phyloP scores from a whole-genome alignment of 2,329 filamentous ascomycete genomes.

The Hawksworthiomyces lignivorus region DNA sequence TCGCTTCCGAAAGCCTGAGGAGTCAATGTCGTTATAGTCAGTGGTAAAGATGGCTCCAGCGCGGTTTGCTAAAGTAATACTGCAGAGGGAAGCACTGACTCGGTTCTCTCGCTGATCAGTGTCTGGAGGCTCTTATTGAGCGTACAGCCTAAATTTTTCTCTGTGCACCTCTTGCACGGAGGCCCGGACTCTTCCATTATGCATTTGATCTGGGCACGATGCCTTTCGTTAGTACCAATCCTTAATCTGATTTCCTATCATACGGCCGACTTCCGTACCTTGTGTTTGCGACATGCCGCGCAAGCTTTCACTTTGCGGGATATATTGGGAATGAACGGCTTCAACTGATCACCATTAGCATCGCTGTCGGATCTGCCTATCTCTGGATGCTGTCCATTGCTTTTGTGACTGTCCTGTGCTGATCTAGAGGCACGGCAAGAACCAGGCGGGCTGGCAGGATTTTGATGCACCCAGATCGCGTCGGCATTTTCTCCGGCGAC shows the following conservation, averaged over 20 bases:
- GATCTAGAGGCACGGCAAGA: too few species aligned
- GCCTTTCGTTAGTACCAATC: background rate
- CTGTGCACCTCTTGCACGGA: slow-evolving; percentile 29
- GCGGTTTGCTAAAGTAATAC: too few species aligned
- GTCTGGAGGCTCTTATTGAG: slow-evolving; percentile 34
- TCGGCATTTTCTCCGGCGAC: too few species aligned
- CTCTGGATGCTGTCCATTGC: too few species aligned
- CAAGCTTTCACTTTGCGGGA: slow-evolving; percentile 34
- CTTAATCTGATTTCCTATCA: background rate
- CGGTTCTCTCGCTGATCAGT: slow-evolving; percentile 32
- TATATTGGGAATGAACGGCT: slow-evolving; percentile 16
- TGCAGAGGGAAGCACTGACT: too few species aligned
- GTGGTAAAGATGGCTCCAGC: too few species aligned
- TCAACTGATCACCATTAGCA: too few species aligned
- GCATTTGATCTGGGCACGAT: slow-evolving; percentile 29
- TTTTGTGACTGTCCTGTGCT: too few species aligned
- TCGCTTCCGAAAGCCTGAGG: slow-evolving; percentile 1
- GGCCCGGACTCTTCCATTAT: slow-evolving; percentile 33
- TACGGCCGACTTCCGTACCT: slow-evolving; percentile 19
- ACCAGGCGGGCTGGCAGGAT: too few species aligned
- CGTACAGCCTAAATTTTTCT: slow-evolving; percentile 29
- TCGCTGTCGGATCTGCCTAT: too few species aligned
- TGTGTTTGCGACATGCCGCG: slow-evolving; percentile 33
- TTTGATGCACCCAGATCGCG: too few species aligned
- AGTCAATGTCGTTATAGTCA: background rate